Conservation (phyloP, 139 green algal genomes). For the Haematococcus lacustris region DNA sequence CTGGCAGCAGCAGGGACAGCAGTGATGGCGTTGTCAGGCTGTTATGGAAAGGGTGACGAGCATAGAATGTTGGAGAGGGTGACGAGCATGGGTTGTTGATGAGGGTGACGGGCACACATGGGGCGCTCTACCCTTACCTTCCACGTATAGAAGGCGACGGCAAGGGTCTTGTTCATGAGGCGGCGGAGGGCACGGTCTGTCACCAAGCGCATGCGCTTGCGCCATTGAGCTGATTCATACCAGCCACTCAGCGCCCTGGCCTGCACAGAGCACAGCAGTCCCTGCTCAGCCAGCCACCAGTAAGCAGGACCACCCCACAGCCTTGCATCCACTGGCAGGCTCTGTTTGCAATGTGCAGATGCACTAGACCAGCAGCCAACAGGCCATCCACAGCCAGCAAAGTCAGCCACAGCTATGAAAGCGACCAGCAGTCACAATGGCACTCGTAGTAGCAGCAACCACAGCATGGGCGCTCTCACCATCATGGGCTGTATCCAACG, state of each 20-base stretch:
- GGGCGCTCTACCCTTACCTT: not conserved
- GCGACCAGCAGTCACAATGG: not conserved
- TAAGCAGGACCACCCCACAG: too few species aligned
- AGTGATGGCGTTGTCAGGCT: too few species aligned
- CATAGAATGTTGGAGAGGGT: too few species aligned
- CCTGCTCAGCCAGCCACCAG: too few species aligned
- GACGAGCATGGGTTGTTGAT: too few species aligned
- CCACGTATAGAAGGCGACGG: slow-evolving; percentile 36
- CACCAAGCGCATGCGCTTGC: slow-evolving; percentile 33
- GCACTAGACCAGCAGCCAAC: too few species aligned
- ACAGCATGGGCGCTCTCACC: not conserved
- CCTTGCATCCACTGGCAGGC: too few species aligned
- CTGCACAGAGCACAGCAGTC: too few species aligned
- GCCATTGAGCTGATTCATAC: slow-evolving; percentile 26
- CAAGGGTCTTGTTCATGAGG: slow-evolving; percentile 16
- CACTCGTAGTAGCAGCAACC: not conserved
- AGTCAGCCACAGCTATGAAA: not conserved
- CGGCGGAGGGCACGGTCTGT: slow-evolving; percentile 16
- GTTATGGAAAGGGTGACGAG: too few species aligned
- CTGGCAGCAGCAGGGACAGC: too few species aligned
- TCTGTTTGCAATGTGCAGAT: too few species aligned
- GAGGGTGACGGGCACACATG: not conserved
- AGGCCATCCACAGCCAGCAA: not conserved
- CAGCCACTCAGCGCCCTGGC: slow-evolving; percentile 31
- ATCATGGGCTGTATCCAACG: slow-evolving; percentile 34